A percentile compares a stretch with the other conserved stretches of the same genome.
These are phyloP conservation scores for Wickerhamiella kurtzmanii DNA, from an alignment of 805 yeast genomes.

Conservation along the genomic window DNA sequence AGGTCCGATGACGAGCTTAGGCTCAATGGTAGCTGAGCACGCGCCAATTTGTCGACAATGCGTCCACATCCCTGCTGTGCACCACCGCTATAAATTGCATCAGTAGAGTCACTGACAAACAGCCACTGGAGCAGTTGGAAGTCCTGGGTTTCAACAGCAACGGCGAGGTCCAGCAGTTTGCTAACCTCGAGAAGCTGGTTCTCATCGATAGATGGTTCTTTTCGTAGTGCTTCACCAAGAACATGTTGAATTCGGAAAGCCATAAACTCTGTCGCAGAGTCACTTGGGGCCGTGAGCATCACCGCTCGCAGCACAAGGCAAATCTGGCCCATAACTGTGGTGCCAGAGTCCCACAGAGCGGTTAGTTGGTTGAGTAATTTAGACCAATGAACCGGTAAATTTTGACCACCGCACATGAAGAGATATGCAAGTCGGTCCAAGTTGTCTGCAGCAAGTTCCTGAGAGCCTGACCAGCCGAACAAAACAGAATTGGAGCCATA, in stretches of 20 bases:
- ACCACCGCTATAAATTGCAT: slow-evolving; percentile 33
- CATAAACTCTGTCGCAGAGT: slow-evolving; percentile 27
- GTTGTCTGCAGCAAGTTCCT: slow-evolving; percentile 42
- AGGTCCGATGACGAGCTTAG: neutral
- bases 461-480: slow-evolving; percentile 58
- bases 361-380: slow-evolving; percentile 17
- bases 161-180: slow-evolving; percentile 63
- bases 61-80: neutral
- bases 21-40: neutral
- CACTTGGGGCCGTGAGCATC: slow-evolving; percentile 26
- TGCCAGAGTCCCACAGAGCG: slow-evolving; percentile 32
- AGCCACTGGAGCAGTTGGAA: slow-evolving; percentile 74
- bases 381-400: slow-evolving; percentile 12
- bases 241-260: slow-evolving; percentile 45
- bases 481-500: slow-evolving; percentile 43
- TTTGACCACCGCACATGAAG: slow-evolving; percentile 36
- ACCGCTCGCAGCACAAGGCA: slow-evolving; percentile 52
- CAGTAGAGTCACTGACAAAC: slow-evolving; percentile 57
- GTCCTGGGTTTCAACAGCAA: slow-evolving; percentile 61
- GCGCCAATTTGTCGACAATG: slow-evolving; percentile 32
- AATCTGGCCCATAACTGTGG: slow-evolving; percentile 25
- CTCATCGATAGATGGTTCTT: slow-evolving; percentile 3
- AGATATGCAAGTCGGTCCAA: slow-evolving; percentile 54
- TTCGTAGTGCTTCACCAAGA: slow-evolving; percentile 29
- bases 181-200: slow-evolving; percentile 32